These are phyloP conservation scores for Cicer pinnatifidum DNA, from an alignment of 306 rosid genomes.

Conservation along the genomic window DNA sequence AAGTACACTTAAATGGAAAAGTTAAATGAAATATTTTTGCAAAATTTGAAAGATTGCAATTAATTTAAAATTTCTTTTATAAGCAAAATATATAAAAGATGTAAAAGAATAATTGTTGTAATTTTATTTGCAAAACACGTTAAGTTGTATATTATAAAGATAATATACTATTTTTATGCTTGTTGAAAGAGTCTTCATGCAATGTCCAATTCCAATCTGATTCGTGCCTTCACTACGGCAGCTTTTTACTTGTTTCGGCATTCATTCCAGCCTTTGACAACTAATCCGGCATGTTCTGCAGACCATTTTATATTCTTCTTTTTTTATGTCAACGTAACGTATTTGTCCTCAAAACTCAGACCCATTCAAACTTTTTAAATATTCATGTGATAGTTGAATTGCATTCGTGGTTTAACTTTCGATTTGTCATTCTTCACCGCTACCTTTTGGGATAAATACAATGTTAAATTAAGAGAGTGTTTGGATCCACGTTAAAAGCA, in stretches of 20 bases:
- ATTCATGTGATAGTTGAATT: not conserved
- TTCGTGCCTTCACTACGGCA: constrained; percentile 18
- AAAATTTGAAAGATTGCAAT: too few species aligned
- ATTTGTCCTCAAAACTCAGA: not conserved
- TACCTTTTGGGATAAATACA: constrained; percentile 5
- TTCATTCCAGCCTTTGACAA: constrained; percentile 31
- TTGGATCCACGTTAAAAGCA: too few species aligned
- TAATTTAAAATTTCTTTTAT: too few species aligned
- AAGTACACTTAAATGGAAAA: too few species aligned
- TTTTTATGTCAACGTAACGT: constrained; percentile 3
- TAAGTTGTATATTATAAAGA: too few species aligned
- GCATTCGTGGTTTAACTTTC: not conserved
- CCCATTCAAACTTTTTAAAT: constrained; percentile 6
- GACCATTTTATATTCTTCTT: not conserved
- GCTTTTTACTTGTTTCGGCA: constrained; percentile 5
- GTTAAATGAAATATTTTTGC: too few species aligned
- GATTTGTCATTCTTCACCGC: not conserved
- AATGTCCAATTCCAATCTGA: constrained; percentile 35
- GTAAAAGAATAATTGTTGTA: too few species aligned
- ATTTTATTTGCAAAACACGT: too few species aligned
- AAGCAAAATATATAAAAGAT: too few species aligned
- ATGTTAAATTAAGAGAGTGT: not conserved
- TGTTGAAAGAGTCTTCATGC: constrained; percentile 2
- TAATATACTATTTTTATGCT: not conserved
- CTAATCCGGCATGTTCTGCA: constrained; percentile 9